Evolutionary conservation across 2,329 filamentous ascomycete species (phyloP).

Genomic region (Epichloe amarillans): DNA sequence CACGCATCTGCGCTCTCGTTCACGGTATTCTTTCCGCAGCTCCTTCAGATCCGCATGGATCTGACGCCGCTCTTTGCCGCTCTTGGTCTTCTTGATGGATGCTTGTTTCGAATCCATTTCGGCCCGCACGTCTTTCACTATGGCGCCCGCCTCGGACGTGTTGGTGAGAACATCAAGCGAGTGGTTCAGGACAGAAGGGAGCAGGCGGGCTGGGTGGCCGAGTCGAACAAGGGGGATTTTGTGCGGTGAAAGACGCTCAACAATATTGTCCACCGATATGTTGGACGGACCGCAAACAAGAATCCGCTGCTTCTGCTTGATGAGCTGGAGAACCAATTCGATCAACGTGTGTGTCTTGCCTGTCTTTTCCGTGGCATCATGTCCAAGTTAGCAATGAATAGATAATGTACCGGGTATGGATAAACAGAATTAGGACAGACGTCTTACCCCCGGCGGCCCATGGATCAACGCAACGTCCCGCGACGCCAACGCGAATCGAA

Average conservation of each 20-base stretch:
- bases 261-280: constrained; percentile 95
- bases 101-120: constrained; percentile 92
- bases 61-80: constrained; percentile 61
- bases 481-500: constrained; percentile 71
- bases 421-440: not conserved
- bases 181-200: constrained; percentile 78
- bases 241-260: constrained; percentile 75
- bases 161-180: constrained; percentile 84
- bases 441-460: constrained; percentile 64
- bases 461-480: constrained; percentile 82
- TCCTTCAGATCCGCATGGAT: constrained; percentile 81
- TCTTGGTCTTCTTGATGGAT: constrained; percentile 75
- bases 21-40: constrained; percentile 75
- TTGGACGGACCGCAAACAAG: constrained; percentile 96
- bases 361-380: constrained; percentile 32
- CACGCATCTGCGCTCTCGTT: constrained; percentile 73
- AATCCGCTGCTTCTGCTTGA: constrained; percentile 58
- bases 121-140: constrained; percentile 77
- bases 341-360: constrained; percentile 96
- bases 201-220: constrained; percentile 79
- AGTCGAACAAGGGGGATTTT: constrained; percentile 78
- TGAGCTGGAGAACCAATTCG: constrained; percentile 83
- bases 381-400: not conserved
- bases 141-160: constrained; percentile 76
- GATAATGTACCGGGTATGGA: not conserved